Percentiles rank a stretch among this genome's conserved stretches.
Evolutionary conservation across 2,329 filamentous ascomycete genomes (phyloP).

Genomic region (Parastagonospora nodorum): DNA sequence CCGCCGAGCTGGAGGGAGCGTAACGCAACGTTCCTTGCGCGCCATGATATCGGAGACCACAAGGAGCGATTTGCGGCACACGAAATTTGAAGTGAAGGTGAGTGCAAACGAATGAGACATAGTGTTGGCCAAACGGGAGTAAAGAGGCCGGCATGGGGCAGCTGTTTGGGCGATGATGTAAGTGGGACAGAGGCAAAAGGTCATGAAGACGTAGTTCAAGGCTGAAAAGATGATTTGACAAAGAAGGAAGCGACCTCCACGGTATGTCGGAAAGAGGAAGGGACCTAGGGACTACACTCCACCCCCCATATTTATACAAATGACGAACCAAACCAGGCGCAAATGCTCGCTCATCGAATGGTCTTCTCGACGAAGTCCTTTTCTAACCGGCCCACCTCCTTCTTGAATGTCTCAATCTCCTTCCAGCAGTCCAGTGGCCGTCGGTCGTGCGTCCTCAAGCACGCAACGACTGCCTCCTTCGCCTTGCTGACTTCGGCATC

Average conservation of each 20-base stretch:
- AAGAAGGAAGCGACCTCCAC: neutral
- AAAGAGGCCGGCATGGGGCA: too few species aligned
- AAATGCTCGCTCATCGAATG: conserved; percentile 50
- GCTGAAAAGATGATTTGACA: neutral
- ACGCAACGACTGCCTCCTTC: conserved; percentile 76
- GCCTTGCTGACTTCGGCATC: conserved; percentile 76
- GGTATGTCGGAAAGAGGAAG: neutral
- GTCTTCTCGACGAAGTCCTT: conserved; percentile 86
- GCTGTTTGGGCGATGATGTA: too few species aligned
- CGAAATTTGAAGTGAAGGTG: too few species aligned
- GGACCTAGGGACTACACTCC: conserved; percentile 10
- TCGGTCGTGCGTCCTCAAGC: conserved; percentile 81
- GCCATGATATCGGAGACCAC: too few species aligned
- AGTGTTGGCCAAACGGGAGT: too few species aligned
- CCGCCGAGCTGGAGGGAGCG: neutral
- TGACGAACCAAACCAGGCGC: conserved; percentile 1
- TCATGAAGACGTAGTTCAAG: neutral
- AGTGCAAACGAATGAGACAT: too few species aligned
- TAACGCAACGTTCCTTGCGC: too few species aligned
- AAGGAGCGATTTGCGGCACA: too few species aligned
- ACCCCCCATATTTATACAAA: conserved; percentile 31
- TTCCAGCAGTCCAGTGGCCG: conserved; percentile 92
- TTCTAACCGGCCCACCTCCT: conserved; percentile 85
- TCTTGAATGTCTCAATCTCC: conserved; percentile 90
- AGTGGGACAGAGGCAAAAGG: neutral